Conservation (phyloP, 306 rosid genomes). For the Cercis canadensis region DNA sequence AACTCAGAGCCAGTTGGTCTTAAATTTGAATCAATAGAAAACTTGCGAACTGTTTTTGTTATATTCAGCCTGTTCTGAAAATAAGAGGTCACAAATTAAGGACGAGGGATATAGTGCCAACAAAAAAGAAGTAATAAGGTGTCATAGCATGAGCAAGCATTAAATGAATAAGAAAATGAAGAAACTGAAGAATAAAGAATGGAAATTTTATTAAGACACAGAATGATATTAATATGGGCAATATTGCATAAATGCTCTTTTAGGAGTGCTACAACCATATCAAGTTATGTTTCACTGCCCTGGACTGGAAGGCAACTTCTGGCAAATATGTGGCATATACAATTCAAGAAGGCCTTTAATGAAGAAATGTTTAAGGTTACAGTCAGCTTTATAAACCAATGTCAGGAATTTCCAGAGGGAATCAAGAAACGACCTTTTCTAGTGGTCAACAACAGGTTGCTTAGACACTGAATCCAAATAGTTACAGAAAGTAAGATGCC, state of each 20-base stretch:
- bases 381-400: conserved; percentile 16
- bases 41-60: conserved; percentile 88
- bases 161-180: conserved; percentile 30
- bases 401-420: conserved; percentile 10
- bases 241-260: conserved; percentile 15
- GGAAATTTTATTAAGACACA: background rate
- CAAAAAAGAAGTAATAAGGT: conserved; percentile 17
- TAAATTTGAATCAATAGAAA: conserved; percentile 78
- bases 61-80: conserved; percentile 94
- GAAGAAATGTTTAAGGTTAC: conserved; percentile 17
- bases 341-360: conserved; percentile 20
- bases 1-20: conserved; percentile 84
- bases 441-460: conserved; percentile 22
- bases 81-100: conserved; percentile 49
- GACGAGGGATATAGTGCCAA: conserved; percentile 23
- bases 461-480: conserved; percentile 26
- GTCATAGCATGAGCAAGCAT: conserved; percentile 30
- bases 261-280: conserved; percentile 11
- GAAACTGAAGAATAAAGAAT: conserved; percentile 1
- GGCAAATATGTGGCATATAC: background rate
- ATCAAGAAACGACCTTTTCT: conserved; percentile 17
- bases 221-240: conserved; percentile 1
- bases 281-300: conserved; percentile 27
- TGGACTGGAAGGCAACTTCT: conserved; percentile 24
- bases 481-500: background rate